Evolutionary conservation across 139 green algal species (phyloP).

Genomic region (Monoraphidium neglectum): DNA sequence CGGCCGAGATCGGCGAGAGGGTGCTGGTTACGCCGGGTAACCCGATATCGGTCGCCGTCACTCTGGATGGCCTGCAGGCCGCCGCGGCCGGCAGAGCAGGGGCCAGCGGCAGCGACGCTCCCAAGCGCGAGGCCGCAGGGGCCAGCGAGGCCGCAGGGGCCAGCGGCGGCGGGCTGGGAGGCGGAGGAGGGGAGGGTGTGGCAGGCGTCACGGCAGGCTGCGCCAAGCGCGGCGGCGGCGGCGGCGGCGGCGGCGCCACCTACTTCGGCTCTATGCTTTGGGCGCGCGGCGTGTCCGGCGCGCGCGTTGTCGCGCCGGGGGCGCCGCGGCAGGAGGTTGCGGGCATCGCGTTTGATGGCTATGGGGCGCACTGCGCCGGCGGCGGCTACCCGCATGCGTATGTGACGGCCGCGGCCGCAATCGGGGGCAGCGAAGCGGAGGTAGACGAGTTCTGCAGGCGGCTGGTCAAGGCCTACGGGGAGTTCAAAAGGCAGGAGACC

Average conservation of each 20-base stretch:
- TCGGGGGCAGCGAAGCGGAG: conserved; percentile 72
- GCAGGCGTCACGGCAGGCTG: background rate
- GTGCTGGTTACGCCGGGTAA: conserved; percentile 87
- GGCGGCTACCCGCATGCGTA: conserved; percentile 75
- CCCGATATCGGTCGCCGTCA: conserved; percentile 89
- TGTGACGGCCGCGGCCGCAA: conserved; percentile 84
- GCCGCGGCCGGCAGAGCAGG: too few species aligned
- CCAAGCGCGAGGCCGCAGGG: background rate
- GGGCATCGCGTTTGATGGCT: conserved; percentile 74
- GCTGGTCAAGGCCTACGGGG: conserved; percentile 40
- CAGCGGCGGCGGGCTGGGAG: background rate
- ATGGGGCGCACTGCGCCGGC: conserved; percentile 67
- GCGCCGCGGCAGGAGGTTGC: conserved; percentile 65
- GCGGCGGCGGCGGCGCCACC: background rate
- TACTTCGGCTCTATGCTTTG: conserved; percentile 90
- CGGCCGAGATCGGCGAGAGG: conserved; percentile 59
- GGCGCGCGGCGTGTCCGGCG: conserved; percentile 77
- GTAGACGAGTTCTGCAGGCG: conserved; percentile 70
- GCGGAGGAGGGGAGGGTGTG: background rate
- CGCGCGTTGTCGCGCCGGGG: conserved; percentile 65
- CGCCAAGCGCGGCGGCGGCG: background rate
- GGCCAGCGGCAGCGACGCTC: too few species aligned
- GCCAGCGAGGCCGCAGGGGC: background rate
- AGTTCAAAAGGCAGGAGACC: conserved; percentile 15
- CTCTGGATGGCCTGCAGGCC: conserved; percentile 49